Percentiles rank a stretch among this genome's conserved stretches.
Conservation (phyloP, 2,329 filamentous ascomycete species). For the Penicillium sp. region DNA sequence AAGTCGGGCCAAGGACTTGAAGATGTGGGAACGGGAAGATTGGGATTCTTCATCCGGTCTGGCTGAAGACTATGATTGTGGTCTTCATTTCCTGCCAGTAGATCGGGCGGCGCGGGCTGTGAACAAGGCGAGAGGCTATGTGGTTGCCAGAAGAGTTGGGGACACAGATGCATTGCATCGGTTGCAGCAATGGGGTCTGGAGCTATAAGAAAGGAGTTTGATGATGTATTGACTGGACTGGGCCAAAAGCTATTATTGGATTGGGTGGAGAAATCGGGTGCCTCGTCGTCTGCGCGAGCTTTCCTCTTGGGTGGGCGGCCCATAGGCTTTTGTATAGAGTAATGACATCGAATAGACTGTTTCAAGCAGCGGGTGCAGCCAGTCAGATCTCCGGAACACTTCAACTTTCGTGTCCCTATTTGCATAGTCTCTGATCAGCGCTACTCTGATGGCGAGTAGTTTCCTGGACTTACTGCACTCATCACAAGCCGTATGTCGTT, state of each 20-base stretch:
- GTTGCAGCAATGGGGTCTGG: slow-evolving; percentile 12
- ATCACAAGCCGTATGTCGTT: slow-evolving; percentile 50
- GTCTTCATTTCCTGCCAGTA: slow-evolving; percentile 24
- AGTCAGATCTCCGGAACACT: slow-evolving; percentile 47
- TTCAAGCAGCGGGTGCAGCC: slow-evolving; percentile 47
- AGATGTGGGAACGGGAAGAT: slow-evolving; percentile 28
- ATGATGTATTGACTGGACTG: slow-evolving; percentile 21
- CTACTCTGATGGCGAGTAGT: neutral
- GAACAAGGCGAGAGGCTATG: slow-evolving; percentile 7
- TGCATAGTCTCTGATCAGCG: slow-evolving; percentile 15
- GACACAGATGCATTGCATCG: slow-evolving; percentile 31
- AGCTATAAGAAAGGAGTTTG: slow-evolving; percentile 14
- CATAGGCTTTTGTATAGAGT: slow-evolving; percentile 51
- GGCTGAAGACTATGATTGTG: slow-evolving; percentile 27
- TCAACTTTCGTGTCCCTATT: slow-evolving; percentile 49
- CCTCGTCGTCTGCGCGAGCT: slow-evolving; percentile 31
- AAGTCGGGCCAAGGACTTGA: slow-evolving; percentile 45
- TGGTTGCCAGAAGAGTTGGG: slow-evolving; percentile 22
- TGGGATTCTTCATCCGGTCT: slow-evolving; percentile 22
- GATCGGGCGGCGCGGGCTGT: slow-evolving; percentile 16
- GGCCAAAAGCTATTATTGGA: slow-evolving; percentile 22
- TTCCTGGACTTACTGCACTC: slow-evolving; percentile 46
- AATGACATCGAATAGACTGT: slow-evolving; percentile 45
- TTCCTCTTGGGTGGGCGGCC: slow-evolving; percentile 48
- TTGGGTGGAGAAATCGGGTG: slow-evolving; percentile 13